Evolutionary conservation across 2,329 filamentous ascomycete genomes (phyloP), one percentile per base, ranked within the genome.

Genomic region (Macroventuria anomochaeta): DNA sequence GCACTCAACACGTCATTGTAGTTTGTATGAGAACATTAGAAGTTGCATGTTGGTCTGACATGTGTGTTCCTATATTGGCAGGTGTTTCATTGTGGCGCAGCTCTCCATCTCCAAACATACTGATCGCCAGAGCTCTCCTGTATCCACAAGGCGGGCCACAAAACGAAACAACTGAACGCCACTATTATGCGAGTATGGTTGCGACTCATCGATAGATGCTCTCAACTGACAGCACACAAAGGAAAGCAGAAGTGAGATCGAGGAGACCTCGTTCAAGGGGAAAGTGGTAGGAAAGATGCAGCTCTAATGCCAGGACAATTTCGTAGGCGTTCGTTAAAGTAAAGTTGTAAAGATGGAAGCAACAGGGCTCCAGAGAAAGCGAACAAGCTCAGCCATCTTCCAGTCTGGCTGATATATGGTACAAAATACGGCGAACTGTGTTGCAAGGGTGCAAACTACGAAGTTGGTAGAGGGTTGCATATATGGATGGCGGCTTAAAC

Each of bases 1-100:
- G 23, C 17, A 18, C 29, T 32, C 34, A 62, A 53, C 46, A 60
- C 57, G 59, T 60, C 61, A 60, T 60, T 46, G 33, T 20, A n/a
- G 40, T 44, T 15, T 21, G 34, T 25, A 57, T 33, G 36, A 28
- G 33, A 31, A 23, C 15, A 25, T 18, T 4, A 26, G 17, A 28
- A 29, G 44, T 31, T 54, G 51, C 29, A 26, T n/a, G 17, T 44
- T 36, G n/a, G 34, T 48, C 51, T 49, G 40, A 41, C 39, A 49
- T 44, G 33, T 36, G 26, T 40, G 29, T 36, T 17, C 7, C 28
- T 32, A 23, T 42, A 18, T 25, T 23, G 13, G n/a, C 40, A 36
- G 39, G 17, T 54, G 39, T 47, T 43, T 42, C 42, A 47, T 38
- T 21, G 51, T 49, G 33, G 39, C 44, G 44, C 39, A 44, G 33